Percentiles rank a stretch among this genome's conserved stretches.
Evolutionary conservation across 768 basidiomycete genomes (phyloP).

Genomic region (Chalciporus pseudorubinellus): DNA sequence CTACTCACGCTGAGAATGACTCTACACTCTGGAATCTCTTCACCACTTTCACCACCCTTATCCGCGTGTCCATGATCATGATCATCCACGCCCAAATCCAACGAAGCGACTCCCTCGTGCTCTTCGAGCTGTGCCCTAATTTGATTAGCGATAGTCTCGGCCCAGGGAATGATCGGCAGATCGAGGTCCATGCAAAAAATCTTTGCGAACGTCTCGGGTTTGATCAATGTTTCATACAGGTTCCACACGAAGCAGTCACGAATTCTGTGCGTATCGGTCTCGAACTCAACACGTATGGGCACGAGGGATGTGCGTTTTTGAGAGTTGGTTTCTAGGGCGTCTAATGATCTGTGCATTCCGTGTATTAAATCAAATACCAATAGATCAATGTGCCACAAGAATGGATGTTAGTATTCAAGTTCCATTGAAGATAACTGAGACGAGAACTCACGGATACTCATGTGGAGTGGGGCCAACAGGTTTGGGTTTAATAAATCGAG

Average conservation of each 20-base stretch:
- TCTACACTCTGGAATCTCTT: slow-evolving; percentile 73
- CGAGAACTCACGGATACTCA: slow-evolving; percentile 66
- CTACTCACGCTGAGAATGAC: slow-evolving; percentile 72
- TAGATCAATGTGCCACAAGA: slow-evolving; percentile 15
- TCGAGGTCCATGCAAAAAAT: slow-evolving; percentile 90
- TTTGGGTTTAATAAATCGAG: slow-evolving; percentile 67
- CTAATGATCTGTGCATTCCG: slow-evolving; percentile 49
- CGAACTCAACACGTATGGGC: slow-evolving; percentile 94
- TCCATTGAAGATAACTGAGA: slow-evolving; percentile 2
- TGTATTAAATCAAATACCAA: slow-evolving; percentile 18
- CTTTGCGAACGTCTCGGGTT: slow-evolving; percentile 80
- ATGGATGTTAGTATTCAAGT: slow-evolving; percentile 13
- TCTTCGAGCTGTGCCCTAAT: slow-evolving; percentile 93
- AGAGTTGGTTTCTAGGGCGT: slow-evolving; percentile 64
- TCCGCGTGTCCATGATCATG: slow-evolving; percentile 15
- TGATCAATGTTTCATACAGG: slow-evolving; percentile 80
- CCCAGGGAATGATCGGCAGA: slow-evolving; percentile 64
- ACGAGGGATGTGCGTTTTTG: slow-evolving; percentile 56
- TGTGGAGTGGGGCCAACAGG: slow-evolving; percentile 60
- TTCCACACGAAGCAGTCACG: slow-evolving; percentile 98
- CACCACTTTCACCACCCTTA: slow-evolving; percentile 45
- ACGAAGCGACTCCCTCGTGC: slow-evolving; percentile 73
- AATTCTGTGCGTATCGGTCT: slow-evolving; percentile 86
- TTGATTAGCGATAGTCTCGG: slow-evolving; percentile 76
- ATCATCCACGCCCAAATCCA: slow-evolving; percentile 59